phyloP scores from a whole-genome alignment of 768 basidiomycete genomes.

The Tricholoma saponaceum region DNA sequence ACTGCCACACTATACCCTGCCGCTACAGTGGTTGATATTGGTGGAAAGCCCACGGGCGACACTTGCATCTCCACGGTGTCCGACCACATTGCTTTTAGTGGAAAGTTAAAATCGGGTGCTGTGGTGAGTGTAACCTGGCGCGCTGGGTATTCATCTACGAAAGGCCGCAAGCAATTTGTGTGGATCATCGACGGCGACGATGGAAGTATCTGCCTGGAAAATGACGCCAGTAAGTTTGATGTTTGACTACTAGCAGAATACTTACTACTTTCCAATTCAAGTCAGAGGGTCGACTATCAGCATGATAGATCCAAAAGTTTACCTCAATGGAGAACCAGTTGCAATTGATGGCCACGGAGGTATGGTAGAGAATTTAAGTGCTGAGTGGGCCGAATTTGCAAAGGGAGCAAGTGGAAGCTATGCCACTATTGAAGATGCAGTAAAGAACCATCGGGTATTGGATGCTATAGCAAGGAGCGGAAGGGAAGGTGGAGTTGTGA shows the following conservation, averaged over 20 bases:
- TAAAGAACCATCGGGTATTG: constrained; percentile 18
- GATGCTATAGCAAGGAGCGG: constrained; percentile 20
- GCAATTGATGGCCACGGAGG: constrained; percentile 8
- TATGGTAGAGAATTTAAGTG: constrained; percentile 4
- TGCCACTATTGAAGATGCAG: constrained; percentile 25
- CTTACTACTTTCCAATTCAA: neutral
- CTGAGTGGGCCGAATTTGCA: constrained; percentile 21
- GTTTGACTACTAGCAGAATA: neutral
- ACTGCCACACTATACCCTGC: constrained; percentile 21
- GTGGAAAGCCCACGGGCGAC: neutral
- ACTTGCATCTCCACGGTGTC: neutral
- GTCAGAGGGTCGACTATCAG: constrained; percentile 7
- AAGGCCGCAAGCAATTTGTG: constrained; percentile 20
- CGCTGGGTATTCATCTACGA: constrained; percentile 14
- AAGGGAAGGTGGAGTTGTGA: constrained; percentile 22
- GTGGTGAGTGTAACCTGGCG: constrained; percentile 23
- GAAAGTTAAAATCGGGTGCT: constrained; percentile 26
- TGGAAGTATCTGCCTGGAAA: constrained; percentile 23
- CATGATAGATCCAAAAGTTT: constrained; percentile 22
- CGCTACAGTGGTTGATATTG: constrained; percentile 19
- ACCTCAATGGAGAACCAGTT: constrained; percentile 27
- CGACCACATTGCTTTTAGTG: constrained; percentile 17
- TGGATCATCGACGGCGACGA: constrained; percentile 35
- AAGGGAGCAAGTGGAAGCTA: constrained; percentile 17
- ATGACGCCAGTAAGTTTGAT: neutral